phyloP scores from a whole-genome alignment of 164 flowering plant genomes.

The Vitis rupestris region DNA sequence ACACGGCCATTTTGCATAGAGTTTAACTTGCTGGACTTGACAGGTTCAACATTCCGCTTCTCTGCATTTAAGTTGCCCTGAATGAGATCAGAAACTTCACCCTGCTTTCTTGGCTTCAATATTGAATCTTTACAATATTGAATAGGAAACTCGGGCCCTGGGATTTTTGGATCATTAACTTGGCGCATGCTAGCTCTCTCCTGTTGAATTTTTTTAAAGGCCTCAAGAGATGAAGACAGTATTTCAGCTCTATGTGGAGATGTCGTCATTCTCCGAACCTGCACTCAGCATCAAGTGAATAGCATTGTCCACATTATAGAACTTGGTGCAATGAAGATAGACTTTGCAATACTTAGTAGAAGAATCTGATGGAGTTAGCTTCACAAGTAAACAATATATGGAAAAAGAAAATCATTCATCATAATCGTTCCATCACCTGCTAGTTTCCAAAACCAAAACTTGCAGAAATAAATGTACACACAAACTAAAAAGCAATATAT shows the following conservation, averaged over 20 bases:
- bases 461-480: not conserved
- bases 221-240: constrained; percentile 89
- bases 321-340: constrained; percentile 1
- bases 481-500: not conserved
- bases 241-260: constrained; percentile 94
- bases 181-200: constrained; percentile 52
- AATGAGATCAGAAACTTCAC: constrained; percentile 28
- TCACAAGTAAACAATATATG: not conserved
- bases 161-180: constrained; percentile 21
- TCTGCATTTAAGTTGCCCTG: constrained; percentile 32
- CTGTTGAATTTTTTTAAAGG: constrained; percentile 85
- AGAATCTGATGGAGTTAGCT: not conserved
- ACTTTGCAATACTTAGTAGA: not conserved
- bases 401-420: not conserved
- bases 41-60: constrained; percentile 39
- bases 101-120: constrained; percentile 42
- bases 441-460: not conserved
- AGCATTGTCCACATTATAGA: constrained; percentile 11
- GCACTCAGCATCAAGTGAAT: constrained; percentile 21
- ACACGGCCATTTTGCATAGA: constrained; percentile 19
- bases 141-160: constrained; percentile 21
- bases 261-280: constrained; percentile 96
- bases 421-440: not conserved
- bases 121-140: constrained; percentile 26
- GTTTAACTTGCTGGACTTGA: constrained; percentile 34